These are phyloP conservation scores for Protomyces gravidus DNA, from an alignment of 1,139 yeast species.

Conservation along the genomic window DNA sequence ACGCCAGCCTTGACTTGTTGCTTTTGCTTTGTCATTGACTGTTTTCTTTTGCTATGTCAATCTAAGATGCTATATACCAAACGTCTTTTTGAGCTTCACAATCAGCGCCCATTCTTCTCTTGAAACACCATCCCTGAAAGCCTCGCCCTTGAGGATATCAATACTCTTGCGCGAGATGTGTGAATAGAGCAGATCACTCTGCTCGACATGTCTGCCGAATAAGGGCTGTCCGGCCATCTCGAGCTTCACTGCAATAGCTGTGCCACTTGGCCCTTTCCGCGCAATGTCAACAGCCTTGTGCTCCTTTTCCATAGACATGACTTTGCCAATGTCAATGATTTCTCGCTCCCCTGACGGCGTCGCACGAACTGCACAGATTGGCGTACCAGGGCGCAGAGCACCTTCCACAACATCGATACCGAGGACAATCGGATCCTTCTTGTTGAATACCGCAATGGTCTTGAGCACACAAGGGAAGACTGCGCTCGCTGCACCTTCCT, in stretches of 20 bases:
- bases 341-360: slow-evolving; percentile 79
- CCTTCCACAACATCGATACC: slow-evolving; percentile 98
- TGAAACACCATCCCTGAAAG: slow-evolving; percentile 88
- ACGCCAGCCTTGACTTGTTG: neutral
- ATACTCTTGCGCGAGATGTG: slow-evolving; percentile 81
- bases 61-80: slow-evolving; percentile 70
- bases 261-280: slow-evolving; percentile 90
- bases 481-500: slow-evolving; percentile 82
- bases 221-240: slow-evolving; percentile 90
- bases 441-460: slow-evolving; percentile 93
- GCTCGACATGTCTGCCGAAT: slow-evolving; percentile 99
- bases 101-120: slow-evolving; percentile 93
- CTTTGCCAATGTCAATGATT: slow-evolving; percentile 46
- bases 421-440: slow-evolving; percentile 97
- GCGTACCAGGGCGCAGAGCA: slow-evolving; percentile 82
- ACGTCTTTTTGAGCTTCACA: slow-evolving; percentile 79
- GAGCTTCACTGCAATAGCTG: slow-evolving; percentile 97
- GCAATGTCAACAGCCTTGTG: slow-evolving; percentile 77
- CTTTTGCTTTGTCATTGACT: neutral
- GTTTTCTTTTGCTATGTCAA: neutral
- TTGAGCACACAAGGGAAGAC: slow-evolving; percentile 92
- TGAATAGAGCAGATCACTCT: slow-evolving; percentile 81
- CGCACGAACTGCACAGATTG: slow-evolving; percentile 85
- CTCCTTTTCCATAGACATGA: slow-evolving; percentile 67
- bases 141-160: slow-evolving; percentile 96